Conservation (phyloP, 371 early-diverging fungal species). For the Parasitella parasitica region DNA sequence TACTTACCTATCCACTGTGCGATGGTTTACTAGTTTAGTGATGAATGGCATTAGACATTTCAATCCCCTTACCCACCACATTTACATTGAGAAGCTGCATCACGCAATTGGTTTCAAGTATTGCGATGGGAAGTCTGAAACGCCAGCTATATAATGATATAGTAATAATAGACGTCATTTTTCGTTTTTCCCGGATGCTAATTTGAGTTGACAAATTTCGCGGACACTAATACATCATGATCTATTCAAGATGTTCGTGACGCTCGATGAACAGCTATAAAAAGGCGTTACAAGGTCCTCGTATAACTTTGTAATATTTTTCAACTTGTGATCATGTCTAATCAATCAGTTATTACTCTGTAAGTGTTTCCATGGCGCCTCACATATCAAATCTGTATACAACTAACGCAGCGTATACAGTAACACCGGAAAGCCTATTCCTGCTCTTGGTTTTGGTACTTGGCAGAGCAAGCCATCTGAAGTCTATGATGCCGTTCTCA, state of each 20-base stretch:
- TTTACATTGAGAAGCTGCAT: too few relatives aligned
- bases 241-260: background rate
- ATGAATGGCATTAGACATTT: too few relatives aligned
- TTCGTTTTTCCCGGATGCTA: background rate
- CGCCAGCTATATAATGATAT: too few relatives aligned
- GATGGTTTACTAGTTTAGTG: too few relatives aligned
- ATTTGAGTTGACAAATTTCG: background rate
- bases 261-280: background rate
- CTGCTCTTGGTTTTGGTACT: slow-evolving; percentile 42
- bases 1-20: too few relatives aligned
- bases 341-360: slow-evolving; percentile 8
- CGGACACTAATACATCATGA: background rate
- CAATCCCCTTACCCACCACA: too few relatives aligned
- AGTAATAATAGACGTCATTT: too few relatives aligned
- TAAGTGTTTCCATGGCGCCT: background rate
- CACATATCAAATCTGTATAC: background rate
- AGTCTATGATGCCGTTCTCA: slow-evolving; percentile 42
- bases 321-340: background rate
- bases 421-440: slow-evolving; percentile 34
- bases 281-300: background rate
- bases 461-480: slow-evolving; percentile 47
- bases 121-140: too few relatives aligned
- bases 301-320: background rate
- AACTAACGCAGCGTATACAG: background rate
- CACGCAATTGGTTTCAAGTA: too few relatives aligned